Conservation (phyloP, 2,329 filamentous ascomycete genomes). For the Talaromyces sp. region DNA sequence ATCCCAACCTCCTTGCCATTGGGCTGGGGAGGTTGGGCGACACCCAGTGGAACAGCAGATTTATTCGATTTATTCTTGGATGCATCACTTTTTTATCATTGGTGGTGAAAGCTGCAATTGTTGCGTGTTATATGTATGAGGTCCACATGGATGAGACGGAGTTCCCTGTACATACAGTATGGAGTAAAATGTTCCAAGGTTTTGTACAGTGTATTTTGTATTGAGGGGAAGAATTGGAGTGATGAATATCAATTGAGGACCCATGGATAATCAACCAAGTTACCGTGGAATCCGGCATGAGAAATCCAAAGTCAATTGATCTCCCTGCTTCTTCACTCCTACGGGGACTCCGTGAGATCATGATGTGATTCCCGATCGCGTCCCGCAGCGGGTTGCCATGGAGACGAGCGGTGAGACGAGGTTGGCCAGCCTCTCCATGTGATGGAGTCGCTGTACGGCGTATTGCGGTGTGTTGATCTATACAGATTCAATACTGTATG, state of each 20-base stretch:
- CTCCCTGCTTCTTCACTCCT: background rate
- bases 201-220: background rate
- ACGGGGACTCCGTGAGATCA: background rate
- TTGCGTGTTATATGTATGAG: background rate
- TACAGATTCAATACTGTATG: background rate
- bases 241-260: too few relatives aligned
- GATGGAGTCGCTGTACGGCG: background rate
- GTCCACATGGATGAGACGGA: background rate
- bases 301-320: too few relatives aligned
- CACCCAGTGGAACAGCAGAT: conserved; percentile 6
- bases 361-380: background rate
- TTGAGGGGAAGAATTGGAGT: background rate
- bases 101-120: background rate
- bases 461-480: background rate
- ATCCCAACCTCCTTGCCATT: background rate
- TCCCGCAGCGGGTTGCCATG: conserved; percentile 8
- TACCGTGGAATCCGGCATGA: too few relatives aligned
- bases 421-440: conserved; percentile 3
- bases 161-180: background rate
- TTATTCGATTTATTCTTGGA: background rate
- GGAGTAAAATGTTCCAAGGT: background rate
- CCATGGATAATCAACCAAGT: too few relatives aligned
- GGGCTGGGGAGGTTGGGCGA: conserved; percentile 14
- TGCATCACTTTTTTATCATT: conserved; percentile 1
- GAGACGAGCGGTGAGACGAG: background rate